phyloP scores from a whole-genome alignment of 2,329 filamentous ascomycete species.

The Xylaria sp. region DNA sequence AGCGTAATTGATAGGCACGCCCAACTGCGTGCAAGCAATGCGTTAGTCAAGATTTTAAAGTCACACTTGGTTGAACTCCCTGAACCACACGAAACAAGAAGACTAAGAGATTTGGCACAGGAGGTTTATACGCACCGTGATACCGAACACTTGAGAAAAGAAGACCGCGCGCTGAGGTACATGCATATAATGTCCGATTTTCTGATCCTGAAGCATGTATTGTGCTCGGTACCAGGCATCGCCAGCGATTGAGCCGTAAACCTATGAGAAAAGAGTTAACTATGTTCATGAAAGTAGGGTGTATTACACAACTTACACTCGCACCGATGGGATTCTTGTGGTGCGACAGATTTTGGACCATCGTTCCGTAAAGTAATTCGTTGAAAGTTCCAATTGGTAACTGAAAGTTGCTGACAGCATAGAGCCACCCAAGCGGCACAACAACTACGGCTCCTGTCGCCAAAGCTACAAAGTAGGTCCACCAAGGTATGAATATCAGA shows the following conservation, averaged over 20 bases:
- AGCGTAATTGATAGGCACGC: conserved; percentile 69
- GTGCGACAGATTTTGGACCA: conserved; percentile 62
- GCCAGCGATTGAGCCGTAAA: conserved; percentile 68
- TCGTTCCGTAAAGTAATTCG: conserved; percentile 68
- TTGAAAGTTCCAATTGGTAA: conserved; percentile 67
- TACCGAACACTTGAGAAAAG: conserved; percentile 69
- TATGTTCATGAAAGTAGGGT: not conserved
- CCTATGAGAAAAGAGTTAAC: conserved; percentile 34
- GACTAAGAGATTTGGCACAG: not conserved
- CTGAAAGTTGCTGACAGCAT: conserved; percentile 66
- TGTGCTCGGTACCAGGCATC: conserved; percentile 70
- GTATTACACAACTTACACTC: conserved; percentile 47
- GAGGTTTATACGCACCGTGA: conserved; percentile 46
- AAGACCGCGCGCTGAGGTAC: conserved; percentile 68
- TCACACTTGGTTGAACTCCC: too few species aligned
- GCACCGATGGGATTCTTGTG: conserved; percentile 68
- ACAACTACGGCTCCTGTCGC: conserved; percentile 65
- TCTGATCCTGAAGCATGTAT: conserved; percentile 68
- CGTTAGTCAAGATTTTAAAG: not conserved
- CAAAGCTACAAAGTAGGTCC: conserved; percentile 68
- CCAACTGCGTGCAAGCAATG: conserved; percentile 49
- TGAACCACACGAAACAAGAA: not conserved
- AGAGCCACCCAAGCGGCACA: conserved; percentile 67
- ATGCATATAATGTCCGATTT: conserved; percentile 73
- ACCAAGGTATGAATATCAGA: conserved; percentile 67